These are phyloP conservation scores for Euphrasia confusa DNA, from an alignment of 257 asterid genomes.

Conservation along the genomic window DNA sequence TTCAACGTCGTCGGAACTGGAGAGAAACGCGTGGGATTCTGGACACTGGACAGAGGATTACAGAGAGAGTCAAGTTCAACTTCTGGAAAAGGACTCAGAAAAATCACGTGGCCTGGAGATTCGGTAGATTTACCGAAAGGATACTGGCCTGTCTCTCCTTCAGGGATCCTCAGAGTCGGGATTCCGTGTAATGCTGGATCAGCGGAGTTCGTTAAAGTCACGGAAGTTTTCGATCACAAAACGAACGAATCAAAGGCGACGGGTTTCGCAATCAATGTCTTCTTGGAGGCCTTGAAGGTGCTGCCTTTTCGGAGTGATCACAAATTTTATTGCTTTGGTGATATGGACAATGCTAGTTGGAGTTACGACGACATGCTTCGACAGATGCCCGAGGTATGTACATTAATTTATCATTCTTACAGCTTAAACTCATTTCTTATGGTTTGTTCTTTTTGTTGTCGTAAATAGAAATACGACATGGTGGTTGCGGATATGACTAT, in stretches of 20 bases:
- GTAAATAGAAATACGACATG: constrained; percentile 28
- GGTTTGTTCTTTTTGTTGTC: background rate
- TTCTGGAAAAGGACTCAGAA: constrained; percentile 28
- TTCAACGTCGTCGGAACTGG: constrained; percentile 39
- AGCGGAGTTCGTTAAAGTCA: constrained; percentile 36
- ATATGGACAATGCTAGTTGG: background rate
- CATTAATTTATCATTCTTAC: too few relatives aligned
- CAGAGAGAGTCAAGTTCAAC: constrained; percentile 5
- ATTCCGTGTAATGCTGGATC: constrained; percentile 38
- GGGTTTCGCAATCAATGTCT: constrained; percentile 38
- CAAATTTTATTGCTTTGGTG: constrained; percentile 21
- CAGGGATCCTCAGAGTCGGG: constrained; percentile 36
- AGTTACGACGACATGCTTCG: constrained; percentile 27
- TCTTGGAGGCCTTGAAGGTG: constrained; percentile 18
- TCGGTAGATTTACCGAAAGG: background rate
- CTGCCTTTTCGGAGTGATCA: constrained; percentile 23
- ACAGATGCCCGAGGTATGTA: constrained; percentile 15
- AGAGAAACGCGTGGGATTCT: constrained; percentile 40
- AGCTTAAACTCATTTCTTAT: too few relatives aligned
- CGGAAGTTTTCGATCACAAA: constrained; percentile 13
- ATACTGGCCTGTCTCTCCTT: constrained; percentile 22
- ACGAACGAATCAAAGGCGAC: constrained; percentile 13
- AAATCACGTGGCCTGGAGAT: constrained; percentile 53
- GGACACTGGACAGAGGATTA: constrained; percentile 39
- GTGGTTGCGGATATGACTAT: constrained; percentile 45